Evolutionary conservation across 1,284 basidiomycete genomes (phyloP), one percentile per base, ranked within the genome.

Genomic region (Tilletia setariae): DNA sequence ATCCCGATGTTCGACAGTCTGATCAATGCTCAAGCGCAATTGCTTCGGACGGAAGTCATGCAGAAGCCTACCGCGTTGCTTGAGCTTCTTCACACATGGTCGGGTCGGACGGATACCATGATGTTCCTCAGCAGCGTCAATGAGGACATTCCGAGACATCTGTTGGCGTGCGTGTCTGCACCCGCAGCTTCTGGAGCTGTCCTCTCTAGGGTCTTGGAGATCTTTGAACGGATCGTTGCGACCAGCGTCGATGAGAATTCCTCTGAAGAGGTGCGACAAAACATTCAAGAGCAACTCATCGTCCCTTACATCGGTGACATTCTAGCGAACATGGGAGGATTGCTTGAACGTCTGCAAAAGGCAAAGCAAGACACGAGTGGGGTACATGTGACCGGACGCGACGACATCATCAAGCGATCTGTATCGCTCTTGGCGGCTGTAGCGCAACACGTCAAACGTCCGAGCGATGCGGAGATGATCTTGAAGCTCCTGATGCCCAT

Each of bases 31-130:
- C 90, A 94, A 21, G 85, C 98, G 30, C 84, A 87, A 0, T 84
- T 85, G 3, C 86, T 98, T 25, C 89, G 91, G 68, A 85, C 85
- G 62, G 95, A 98, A 83, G 97, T 94, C 77, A 92, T 91, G 0
- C 95, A 98, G 83, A 88, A 92, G 0, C 93, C 94, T 0, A 95
- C 94, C 0, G 90, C 93, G 0, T 85, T 97, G 32, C 85, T 98
- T 49, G 92, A 96, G 43, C 86, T 98, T 1, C 91, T 98, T 82
- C 87, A 89, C 70, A 85, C 88, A 2, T 96, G 95, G 90, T 88
- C 91, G 0, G 81, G 85, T 9, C 86, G 87, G 30, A 84, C 84
- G 0, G 86, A 89, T 11, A 87, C 89, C 68, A 86, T 88, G 11
- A 79, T 79, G 3, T 88, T 88, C 78, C 86, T 98, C 23, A 88